Percentiles rank a stretch among this genome's conserved stretches.
Evolutionary conservation across 2,329 filamentous ascomycete species (phyloP).

Genomic region (Hysterium pulicare): DNA sequence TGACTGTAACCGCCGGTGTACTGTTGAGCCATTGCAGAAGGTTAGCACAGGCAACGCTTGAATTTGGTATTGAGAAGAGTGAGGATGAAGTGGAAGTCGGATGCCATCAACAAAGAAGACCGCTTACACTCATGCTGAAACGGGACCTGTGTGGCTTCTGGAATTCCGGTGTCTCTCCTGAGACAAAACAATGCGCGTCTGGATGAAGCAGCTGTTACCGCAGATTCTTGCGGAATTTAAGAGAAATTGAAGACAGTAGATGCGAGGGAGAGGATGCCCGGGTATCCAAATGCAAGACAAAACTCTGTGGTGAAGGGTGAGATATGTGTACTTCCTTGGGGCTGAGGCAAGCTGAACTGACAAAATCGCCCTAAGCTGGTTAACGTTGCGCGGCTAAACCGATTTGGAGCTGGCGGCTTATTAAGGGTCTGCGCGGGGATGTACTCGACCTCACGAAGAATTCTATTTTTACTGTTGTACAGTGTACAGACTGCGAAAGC

Average conservation of each 20-base stretch:
- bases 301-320: not conserved
- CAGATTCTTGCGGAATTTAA: not conserved
- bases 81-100: slow-evolving; percentile 9
- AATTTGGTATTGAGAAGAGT: not conserved
- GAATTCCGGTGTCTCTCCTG: slow-evolving; percentile 32
- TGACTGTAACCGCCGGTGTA: slow-evolving; percentile 43
- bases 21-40: slow-evolving; percentile 24
- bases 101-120: slow-evolving; percentile 13
- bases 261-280: not conserved
- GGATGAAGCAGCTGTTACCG: slow-evolving; percentile 9
- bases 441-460: too few species aligned
- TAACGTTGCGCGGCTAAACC: too few species aligned
- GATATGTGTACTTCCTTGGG: not conserved
- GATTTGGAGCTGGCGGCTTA: too few species aligned
- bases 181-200: slow-evolving; percentile 23
- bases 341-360: slow-evolving; percentile 2
- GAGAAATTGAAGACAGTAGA: slow-evolving; percentile 4
- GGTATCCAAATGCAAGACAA: not conserved
- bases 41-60: slow-evolving; percentile 11
- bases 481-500: too few species aligned
- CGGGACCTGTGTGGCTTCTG: slow-evolving; percentile 29
- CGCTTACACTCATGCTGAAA: slow-evolving; percentile 41
- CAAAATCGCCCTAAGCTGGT: not conserved
- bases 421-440: too few species aligned
- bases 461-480: too few species aligned